Base-by-base conservation (phyloP, 2,329 filamentous ascomycete species). In the Fusarium zealandicum region DNA sequence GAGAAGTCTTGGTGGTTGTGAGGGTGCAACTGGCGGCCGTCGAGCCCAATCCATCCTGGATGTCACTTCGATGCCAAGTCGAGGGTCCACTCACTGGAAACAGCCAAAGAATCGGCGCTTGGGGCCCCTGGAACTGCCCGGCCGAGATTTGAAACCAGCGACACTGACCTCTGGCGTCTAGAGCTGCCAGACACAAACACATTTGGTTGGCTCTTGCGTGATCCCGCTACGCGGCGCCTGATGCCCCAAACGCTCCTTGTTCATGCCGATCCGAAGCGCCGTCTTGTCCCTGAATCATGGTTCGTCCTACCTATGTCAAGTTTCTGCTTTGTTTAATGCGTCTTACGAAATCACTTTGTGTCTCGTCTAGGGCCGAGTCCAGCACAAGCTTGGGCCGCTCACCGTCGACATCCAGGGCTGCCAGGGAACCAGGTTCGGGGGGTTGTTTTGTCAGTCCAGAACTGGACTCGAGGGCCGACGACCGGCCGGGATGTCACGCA, bases 371-470 rank as follows among this genome's bases (percentile, higher is more conserved):
- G 37, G 31, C 18, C 30, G 31, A 20, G n/a, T 30, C 31, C 43
- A 31, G 36, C 22, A 20, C 39, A 28, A 38, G 27, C 36, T 28
- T 28, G 7, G 14, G 18, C 36, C 32, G 25, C 41, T 56, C 51
- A 54, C 48, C 40, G 54, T 64, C 46, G n/a, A n/a, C n/a, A n/a
- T n/a, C n/a, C n/a, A n/a, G n/a, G n/a, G 27, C 43, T 16, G 4
- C 27, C 37, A 37, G 13, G 31, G 3, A 10, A 12, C 40, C 42
- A 44, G 42, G 36, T 53, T 31, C 50, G 16, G 50, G 64, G 64
- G 61, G 48, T 18, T 54, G 52, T 66, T 55, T 64, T 51, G 54
- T 44, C 48, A 57, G 50, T 64, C 64, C 64, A 33, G 38, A 67
- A 65, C 33, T 42, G 62, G 64, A 31, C 57, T 32, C 41, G 32